Percentiles rank a stretch among this genome's conserved stretches.
phyloP scores from a whole-genome alignment of 2,329 filamentous ascomycete species.

The Helotiales sp. region DNA sequence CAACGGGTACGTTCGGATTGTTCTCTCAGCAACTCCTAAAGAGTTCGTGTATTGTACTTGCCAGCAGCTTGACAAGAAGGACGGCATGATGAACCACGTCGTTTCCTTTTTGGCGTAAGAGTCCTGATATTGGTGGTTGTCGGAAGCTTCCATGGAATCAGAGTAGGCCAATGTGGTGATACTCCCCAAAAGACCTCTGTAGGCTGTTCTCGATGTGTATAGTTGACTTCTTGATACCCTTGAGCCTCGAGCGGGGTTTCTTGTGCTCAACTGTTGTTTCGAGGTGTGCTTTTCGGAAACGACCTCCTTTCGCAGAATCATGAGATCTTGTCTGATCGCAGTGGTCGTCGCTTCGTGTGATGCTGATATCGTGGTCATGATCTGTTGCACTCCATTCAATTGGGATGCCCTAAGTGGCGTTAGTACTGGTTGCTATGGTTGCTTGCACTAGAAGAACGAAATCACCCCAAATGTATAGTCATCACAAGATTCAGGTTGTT shows the following conservation, averaged over 20 bases:
- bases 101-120: not conserved
- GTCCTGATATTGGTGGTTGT: not conserved
- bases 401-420: not conserved
- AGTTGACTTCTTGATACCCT: not conserved
- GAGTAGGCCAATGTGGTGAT: not conserved
- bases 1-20: not conserved
- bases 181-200: not conserved
- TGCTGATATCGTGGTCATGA: not conserved
- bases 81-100: constrained; percentile 3
- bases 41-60: not conserved
- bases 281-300: not conserved
- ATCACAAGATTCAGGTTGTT: constrained; percentile 1
- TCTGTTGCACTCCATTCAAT: not conserved
- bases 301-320: not conserved
- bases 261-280: not conserved
- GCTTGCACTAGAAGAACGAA: too few relatives aligned
- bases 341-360: not conserved
- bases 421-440: too few relatives aligned
- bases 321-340: not conserved
- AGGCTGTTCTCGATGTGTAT: not conserved
- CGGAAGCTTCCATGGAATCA: not conserved
- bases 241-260: not conserved
- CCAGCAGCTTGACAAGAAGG: constrained; percentile 3
- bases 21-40: not conserved
- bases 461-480: constrained; percentile 3